A percentile compares a stretch with the other conserved stretches of the same genome.
phyloP scores from a whole-genome alignment of 1,284 basidiomycete genomes.

The Pseudozyma hubeiensis region DNA sequence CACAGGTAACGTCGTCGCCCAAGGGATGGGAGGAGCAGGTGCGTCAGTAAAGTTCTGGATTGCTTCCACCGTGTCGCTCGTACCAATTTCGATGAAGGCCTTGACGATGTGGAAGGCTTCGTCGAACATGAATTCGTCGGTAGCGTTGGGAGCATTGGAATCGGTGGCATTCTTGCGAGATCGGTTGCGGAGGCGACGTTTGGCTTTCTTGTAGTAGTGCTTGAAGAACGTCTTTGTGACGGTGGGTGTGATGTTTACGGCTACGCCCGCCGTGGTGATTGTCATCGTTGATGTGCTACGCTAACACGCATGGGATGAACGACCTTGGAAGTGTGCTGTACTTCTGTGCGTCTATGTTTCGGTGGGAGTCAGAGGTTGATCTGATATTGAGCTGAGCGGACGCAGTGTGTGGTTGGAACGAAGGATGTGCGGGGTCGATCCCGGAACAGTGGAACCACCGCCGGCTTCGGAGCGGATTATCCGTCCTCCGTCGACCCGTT shows the following conservation, averaged over 20 bases:
- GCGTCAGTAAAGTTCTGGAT: constrained; percentile 75
- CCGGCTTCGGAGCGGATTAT: not conserved
- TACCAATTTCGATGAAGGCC: constrained; percentile 59
- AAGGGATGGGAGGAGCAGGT: constrained; percentile 78
- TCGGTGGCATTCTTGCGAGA: constrained; percentile 1
- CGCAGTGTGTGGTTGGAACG: no score
- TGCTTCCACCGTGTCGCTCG: constrained; percentile 66
- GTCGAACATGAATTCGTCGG: constrained; percentile 57
- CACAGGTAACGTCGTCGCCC: constrained; percentile 82
- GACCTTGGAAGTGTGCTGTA: no score
- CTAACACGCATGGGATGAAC: not conserved
- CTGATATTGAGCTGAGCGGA: no score
- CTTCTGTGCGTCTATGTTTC: no score
- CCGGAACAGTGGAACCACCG: not conserved
- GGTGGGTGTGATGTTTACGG: constrained; percentile 60
- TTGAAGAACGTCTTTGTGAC: constrained; percentile 63
- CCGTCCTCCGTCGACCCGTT: not conserved
- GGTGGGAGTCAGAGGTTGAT: no score
- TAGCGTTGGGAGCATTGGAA: constrained; percentile 16
- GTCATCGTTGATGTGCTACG: constrained; percentile 41
- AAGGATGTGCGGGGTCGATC: not conserved
- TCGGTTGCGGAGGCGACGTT: constrained; percentile 25
- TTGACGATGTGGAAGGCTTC: constrained; percentile 57
- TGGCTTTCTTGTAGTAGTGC: constrained; percentile 59
- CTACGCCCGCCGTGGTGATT: constrained; percentile 57